A percentile compares a stretch with the other conserved stretches of the same genome.
Evolutionary conservation across 768 basidiomycete species (phyloP).

Genomic region (Psilocybe subaeruginosa): DNA sequence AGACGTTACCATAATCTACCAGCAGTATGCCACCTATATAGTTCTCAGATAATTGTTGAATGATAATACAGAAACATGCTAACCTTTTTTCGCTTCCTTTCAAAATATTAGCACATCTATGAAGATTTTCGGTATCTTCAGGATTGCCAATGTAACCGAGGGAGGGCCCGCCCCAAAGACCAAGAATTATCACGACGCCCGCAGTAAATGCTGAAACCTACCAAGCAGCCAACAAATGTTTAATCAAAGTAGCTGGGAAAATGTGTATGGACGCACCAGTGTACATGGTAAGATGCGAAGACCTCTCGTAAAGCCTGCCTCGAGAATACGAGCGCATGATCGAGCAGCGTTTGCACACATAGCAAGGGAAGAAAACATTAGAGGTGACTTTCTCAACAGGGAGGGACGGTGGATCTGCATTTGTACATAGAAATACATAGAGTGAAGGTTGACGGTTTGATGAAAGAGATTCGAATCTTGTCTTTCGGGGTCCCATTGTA

Average conservation of each 20-base stretch:
- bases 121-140: conserved; percentile 49
- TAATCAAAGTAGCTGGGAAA: background rate
- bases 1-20: conserved; percentile 39
- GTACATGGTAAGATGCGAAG: conserved; percentile 28
- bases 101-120: conserved; percentile 56
- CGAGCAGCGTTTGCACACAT: conserved; percentile 77
- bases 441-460: conserved; percentile 54
- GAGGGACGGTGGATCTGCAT: conserved; percentile 76
- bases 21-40: conserved; percentile 36
- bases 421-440: conserved; percentile 48
- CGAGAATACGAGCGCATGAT: conserved; percentile 69
- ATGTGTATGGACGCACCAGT: conserved; percentile 24
- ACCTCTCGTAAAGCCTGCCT: conserved; percentile 46
- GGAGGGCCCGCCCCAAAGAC: conserved; percentile 53
- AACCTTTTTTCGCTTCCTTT: conserved; percentile 37
- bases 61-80: background rate
- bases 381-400: conserved; percentile 43
- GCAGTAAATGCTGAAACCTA: conserved; percentile 39
- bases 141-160: conserved; percentile 39
- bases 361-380: conserved; percentile 61
- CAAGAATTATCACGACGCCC: conserved; percentile 56
- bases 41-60: background rate
- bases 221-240: background rate
- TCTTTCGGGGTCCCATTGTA: conserved; percentile 23
- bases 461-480: conserved; percentile 39